phyloP scores from a whole-genome alignment of 129 eudicot genomes.

The Sambucus nigra region DNA sequence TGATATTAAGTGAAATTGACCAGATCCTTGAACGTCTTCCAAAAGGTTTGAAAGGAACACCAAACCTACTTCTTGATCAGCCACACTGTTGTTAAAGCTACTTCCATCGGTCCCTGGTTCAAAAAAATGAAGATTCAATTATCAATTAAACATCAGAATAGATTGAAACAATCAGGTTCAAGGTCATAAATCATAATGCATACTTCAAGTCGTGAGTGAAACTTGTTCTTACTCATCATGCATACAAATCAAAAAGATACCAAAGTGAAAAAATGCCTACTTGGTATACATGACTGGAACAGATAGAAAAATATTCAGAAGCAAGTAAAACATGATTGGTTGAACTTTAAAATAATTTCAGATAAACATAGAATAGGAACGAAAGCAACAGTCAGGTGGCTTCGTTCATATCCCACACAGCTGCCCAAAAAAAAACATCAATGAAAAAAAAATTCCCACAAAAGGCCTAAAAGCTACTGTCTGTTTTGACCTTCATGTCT shows the following conservation, averaged over 20 bases:
- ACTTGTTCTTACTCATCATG: neutral
- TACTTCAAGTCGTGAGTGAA: slow-evolving; percentile 7
- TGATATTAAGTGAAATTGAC: slow-evolving; percentile 1
- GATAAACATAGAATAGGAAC: neutral
- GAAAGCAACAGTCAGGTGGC: too few species aligned
- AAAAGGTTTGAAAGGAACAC: neutral
- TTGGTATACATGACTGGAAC: neutral
- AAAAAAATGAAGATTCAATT: neutral
- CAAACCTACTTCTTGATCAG: slow-evolving; percentile 74
- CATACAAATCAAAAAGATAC: neutral
- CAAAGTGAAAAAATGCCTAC: neutral
- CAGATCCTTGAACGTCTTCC: slow-evolving; percentile 8
- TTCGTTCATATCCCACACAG: too few species aligned
- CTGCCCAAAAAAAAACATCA: too few species aligned
- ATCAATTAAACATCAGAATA: neutral
- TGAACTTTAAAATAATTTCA: neutral
- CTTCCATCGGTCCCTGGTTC: slow-evolving; percentile 46
- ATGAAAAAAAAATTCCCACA: too few species aligned
- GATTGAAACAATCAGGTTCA: neutral
- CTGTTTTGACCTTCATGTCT: too few species aligned
- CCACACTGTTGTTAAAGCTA: slow-evolving; percentile 89
- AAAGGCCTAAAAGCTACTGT: too few species aligned
- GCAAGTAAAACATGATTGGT: neutral
- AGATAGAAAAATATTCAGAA: neutral
- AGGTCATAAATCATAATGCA: neutral